These are phyloP conservation scores for Camillea tinctor DNA, from an alignment of 2,329 filamentous ascomycete genomes.

Conservation along the genomic window DNA sequence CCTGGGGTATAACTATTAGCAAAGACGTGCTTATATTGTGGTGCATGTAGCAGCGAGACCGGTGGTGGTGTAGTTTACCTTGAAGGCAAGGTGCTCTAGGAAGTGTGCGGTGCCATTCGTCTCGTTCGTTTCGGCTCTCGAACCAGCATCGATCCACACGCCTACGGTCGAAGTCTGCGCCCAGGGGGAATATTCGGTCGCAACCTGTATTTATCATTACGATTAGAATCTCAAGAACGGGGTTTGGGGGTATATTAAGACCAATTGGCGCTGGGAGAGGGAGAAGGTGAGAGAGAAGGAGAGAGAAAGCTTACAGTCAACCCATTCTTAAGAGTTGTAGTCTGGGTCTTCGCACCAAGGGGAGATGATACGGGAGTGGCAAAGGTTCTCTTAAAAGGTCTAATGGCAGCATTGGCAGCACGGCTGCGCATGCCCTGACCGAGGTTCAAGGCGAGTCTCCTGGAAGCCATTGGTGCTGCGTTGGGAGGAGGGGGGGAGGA, in stretches of 20 bases:
- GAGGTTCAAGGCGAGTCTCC: constrained; percentile 94
- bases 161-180: constrained; percentile 97
- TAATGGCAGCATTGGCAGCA: constrained; percentile 75
- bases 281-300: background rate
- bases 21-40: constrained; percentile 1
- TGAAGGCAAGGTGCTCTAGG: constrained; percentile 99
- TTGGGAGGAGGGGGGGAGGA: constrained; percentile 49
- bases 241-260: constrained; percentile 4
- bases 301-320: constrained; percentile 68
- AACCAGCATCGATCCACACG: constrained; percentile 99
- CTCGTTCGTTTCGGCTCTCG: constrained; percentile 94
- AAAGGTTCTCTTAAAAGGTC: constrained; percentile 79
- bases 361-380: constrained; percentile 73
- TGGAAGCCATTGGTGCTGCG: constrained; percentile 75
- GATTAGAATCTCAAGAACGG: constrained; percentile 14
- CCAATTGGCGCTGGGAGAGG: constrained; percentile 27
- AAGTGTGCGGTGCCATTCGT: constrained; percentile 99
- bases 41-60: background rate
- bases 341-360: constrained; percentile 79
- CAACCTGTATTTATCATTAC: constrained; percentile 68
- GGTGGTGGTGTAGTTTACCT: constrained; percentile 57
- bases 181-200: constrained; percentile 96
- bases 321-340: constrained; percentile 94
- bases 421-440: constrained; percentile 86
- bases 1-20: constrained; percentile 51